Conservation (phyloP, 2,329 filamentous ascomycete species). For the Aspergillus puulaauensis region DNA sequence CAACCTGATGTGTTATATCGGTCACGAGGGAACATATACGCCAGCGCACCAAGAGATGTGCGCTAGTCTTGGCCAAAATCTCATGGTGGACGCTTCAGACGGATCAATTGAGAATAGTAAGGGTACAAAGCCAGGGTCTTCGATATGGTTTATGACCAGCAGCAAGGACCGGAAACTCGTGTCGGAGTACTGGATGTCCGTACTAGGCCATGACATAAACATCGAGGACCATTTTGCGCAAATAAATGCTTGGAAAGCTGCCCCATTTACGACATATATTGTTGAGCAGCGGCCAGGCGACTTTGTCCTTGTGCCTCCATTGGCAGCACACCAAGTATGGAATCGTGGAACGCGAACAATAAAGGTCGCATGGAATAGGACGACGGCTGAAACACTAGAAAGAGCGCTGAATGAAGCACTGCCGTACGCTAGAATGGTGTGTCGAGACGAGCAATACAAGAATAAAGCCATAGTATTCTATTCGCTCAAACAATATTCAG, state of each 20-base stretch:
- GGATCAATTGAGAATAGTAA: constrained; percentile 67
- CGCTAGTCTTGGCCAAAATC: constrained; percentile 90
- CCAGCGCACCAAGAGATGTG: constrained; percentile 98
- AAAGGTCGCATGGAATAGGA: constrained; percentile 98
- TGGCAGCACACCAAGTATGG: constrained; percentile 97
- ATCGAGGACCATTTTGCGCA: constrained; percentile 97
- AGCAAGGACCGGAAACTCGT: constrained; percentile 87
- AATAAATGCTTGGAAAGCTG: constrained; percentile 91
- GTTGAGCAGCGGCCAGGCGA: constrained; percentile 89
- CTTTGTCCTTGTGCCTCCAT: constrained; percentile 86
- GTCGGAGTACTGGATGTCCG: constrained; percentile 89
- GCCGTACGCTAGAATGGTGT: constrained; percentile 84
- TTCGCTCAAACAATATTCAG: constrained; percentile 75
- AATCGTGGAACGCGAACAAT: constrained; percentile 93
- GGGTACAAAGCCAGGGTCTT: constrained; percentile 73
- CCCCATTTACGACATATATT: constrained; percentile 87
- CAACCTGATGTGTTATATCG: constrained; percentile 98
- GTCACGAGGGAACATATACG: constrained; percentile 95
- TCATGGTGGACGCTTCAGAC: constrained; percentile 90
- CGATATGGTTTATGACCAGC: constrained; percentile 99
- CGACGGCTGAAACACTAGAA: constrained; percentile 85
- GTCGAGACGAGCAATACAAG: constrained; percentile 97
- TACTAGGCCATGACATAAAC: constrained; percentile 92
- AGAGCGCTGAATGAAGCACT: constrained; percentile 83
- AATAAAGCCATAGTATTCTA: constrained; percentile 96